Base-by-base conservation (phyloP, 2,329 filamentous ascomycete species). In the Sarocladium strictum region DNA sequence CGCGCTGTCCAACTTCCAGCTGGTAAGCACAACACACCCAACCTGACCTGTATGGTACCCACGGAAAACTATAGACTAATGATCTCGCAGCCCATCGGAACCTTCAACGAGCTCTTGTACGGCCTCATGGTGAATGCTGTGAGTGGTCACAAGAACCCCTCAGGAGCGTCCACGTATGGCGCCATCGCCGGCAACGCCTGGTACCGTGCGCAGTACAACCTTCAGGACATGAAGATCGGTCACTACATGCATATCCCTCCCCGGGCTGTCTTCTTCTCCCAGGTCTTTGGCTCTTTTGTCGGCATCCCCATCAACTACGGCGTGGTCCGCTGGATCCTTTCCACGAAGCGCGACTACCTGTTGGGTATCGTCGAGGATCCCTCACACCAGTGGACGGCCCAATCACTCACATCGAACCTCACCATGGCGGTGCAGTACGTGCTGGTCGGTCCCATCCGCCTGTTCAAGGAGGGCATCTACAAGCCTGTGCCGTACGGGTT, bases 161-260 rank as follows among this genome's bases (percentile, higher is more conserved):
- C 76, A 6, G 81, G 82, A 2, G 80, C 81, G 1, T 78, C 77
- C 1, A 71, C 77, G 0, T 85, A 84, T 59, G 77, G 81, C 7
- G 68, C 77, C 10, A 82, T 85, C 15, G 80, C 81, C 1, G 81
- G 81, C 12, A 79, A 84, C 53, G 79, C 81, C 2, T 85, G 81
- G 81, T 83, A 83, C 55, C 67, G 78, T 15, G 78, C 78, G 0
- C 78, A 80, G 58, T 72, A 75, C 21, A 81, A 83, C 71, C 69
- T 84, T 0, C 80, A 85, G 60, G 82, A 85, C 60, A 78, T 80
- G 62, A 82, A 84, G 61, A 82, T 85, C n/a, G 81, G 80, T 0
- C 80, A 84, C 59, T 85, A 84, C 59, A 81, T 83, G 76, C 80
- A 85, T 53, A 72, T 85, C 0, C 79, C 81, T 0, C 81, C 81